Percentiles rank a stretch among this genome's conserved stretches.
phyloP scores from a whole-genome alignment of 257 asterid species.

The Datura wrightii region DNA sequence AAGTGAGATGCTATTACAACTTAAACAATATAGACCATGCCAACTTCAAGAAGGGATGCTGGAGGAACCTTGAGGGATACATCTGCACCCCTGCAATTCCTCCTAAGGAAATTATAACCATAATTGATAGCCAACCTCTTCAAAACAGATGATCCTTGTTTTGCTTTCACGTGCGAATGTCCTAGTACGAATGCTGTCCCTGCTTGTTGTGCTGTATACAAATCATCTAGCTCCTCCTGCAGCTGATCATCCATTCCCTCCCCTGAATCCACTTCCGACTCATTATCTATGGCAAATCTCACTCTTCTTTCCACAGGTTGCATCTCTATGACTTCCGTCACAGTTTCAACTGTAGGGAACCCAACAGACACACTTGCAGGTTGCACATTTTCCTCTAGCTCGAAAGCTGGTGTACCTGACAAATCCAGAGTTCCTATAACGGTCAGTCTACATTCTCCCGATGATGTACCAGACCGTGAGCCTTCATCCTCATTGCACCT shows the following conservation, averaged over 20 bases:
- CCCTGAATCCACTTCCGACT: conserved; percentile 40
- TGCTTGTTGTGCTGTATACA: conserved; percentile 75
- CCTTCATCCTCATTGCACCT: conserved; percentile 50
- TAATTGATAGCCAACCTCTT: conserved; percentile 77
- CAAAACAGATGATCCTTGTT: conserved; percentile 79
- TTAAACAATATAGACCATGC: conserved; percentile 88
- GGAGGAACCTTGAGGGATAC: conserved; percentile 94
- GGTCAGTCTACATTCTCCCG: conserved; percentile 63
- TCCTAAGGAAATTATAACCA: conserved; percentile 79
- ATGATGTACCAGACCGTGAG: conserved; percentile 52
- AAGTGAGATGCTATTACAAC: conserved; percentile 29
- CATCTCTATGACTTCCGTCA: conserved; percentile 55
- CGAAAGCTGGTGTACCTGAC: conserved; percentile 54
- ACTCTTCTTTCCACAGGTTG: conserved; percentile 59
- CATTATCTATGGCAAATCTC: conserved; percentile 58
- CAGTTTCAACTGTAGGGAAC: conserved; percentile 54
- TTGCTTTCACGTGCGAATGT: conserved; percentile 86
- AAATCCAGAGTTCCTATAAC: conserved; percentile 73
- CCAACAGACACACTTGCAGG: conserved; percentile 75
- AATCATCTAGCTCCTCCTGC: conserved; percentile 73
- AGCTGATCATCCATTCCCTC: conserved; percentile 49
- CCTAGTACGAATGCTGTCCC: conserved; percentile 89
- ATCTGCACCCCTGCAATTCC: conserved; percentile 91
- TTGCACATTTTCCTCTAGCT: conserved; percentile 57
- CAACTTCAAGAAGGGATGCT: conserved; percentile 93